Percentiles rank a stretch among this genome's conserved stretches.
Conservation (phyloP, 2,329 filamentous ascomycete genomes). For the Massarina eburnea region DNA sequence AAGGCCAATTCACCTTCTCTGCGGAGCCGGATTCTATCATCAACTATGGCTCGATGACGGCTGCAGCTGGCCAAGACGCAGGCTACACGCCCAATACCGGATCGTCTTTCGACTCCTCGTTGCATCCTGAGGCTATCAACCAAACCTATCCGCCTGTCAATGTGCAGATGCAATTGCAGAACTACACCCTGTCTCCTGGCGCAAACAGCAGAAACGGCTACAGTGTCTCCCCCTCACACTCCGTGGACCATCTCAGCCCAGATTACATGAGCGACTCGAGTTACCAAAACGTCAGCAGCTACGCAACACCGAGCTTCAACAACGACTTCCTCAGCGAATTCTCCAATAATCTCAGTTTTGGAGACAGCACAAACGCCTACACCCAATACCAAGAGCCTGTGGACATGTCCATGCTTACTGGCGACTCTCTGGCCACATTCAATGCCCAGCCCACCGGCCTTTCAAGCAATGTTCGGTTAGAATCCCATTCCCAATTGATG, state of each 20-base stretch:
- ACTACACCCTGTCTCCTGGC: conserved; percentile 32
- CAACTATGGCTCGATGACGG: conserved; percentile 33
- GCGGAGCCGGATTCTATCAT: conserved; percentile 38
- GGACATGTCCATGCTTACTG: conserved; percentile 32
- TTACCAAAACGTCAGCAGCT: conserved; percentile 34
- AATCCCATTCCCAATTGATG: conserved; percentile 34
- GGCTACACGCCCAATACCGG: conserved; percentile 35
- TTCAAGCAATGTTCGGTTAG: conserved; percentile 22
- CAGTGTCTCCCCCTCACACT: conserved; percentile 41
- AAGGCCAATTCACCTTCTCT: conserved; percentile 40
- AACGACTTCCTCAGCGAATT: conserved; percentile 34
- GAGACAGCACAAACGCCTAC: conserved; percentile 28
- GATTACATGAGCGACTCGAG: conserved; percentile 40
- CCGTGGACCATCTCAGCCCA: conserved; percentile 42
- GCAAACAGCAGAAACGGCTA: conserved; percentile 32
- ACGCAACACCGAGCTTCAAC: conserved; percentile 36
- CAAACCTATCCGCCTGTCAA: conserved; percentile 34
- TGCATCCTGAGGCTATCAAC: conserved; percentile 35
- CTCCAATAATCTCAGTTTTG: conserved; percentile 29
- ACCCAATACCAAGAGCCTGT: conserved; percentile 24
- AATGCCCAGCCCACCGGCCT: conserved; percentile 30
- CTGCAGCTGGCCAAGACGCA: conserved; percentile 28
- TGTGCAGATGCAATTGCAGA: conserved; percentile 26
- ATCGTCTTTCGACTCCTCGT: conserved; percentile 40
- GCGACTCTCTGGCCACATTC: conserved; percentile 30